Evolutionary conservation across 441 rosid species (phyloP).

Genomic region (Erysimum pusillum): DNA sequence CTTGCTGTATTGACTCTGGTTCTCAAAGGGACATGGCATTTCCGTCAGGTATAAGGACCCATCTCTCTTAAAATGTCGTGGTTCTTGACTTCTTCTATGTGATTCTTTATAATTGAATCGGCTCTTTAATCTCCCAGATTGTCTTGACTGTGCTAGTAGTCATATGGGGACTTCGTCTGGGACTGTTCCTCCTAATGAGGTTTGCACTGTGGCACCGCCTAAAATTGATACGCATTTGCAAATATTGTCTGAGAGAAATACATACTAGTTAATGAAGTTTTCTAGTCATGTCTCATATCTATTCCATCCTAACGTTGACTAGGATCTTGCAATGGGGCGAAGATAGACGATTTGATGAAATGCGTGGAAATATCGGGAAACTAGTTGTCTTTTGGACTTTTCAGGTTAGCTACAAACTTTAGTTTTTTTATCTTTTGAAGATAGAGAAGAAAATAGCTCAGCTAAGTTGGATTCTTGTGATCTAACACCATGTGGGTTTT

Average conservation of each 20-base stretch:
- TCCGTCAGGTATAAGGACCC: slow-evolving; percentile 73
- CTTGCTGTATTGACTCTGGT: slow-evolving; percentile 80
- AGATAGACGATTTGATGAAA: slow-evolving; percentile 88
- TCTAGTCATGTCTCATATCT: slow-evolving; percentile 14
- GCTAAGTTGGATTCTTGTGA: slow-evolving; percentile 24
- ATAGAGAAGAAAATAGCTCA: background rate
- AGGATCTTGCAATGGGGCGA: slow-evolving; percentile 97
- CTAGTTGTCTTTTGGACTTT: slow-evolving; percentile 80
- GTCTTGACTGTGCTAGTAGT: slow-evolving; percentile 75
- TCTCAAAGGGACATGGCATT: slow-evolving; percentile 81
- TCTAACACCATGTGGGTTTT: slow-evolving; percentile 21
- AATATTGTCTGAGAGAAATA: background rate
- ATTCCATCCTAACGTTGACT: slow-evolving; percentile 29
- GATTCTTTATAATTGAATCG: background rate
- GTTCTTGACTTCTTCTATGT: slow-evolving; percentile 2
- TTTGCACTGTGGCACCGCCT: slow-evolving; percentile 36
- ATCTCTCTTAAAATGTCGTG: background rate
- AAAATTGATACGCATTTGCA: background rate
- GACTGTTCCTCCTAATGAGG: slow-evolving; percentile 87
- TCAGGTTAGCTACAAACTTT: slow-evolving; percentile 62
- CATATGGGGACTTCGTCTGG: slow-evolving; percentile 90
- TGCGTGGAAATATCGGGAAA: slow-evolving; percentile 76
- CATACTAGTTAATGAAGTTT: background rate
- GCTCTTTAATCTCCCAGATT: slow-evolving; percentile 53
- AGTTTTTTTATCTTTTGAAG: slow-evolving; percentile 5